Evolutionary conservation across 2,329 filamentous ascomycete genomes (phyloP).

Genomic region (Scytalidium lignicola): DNA sequence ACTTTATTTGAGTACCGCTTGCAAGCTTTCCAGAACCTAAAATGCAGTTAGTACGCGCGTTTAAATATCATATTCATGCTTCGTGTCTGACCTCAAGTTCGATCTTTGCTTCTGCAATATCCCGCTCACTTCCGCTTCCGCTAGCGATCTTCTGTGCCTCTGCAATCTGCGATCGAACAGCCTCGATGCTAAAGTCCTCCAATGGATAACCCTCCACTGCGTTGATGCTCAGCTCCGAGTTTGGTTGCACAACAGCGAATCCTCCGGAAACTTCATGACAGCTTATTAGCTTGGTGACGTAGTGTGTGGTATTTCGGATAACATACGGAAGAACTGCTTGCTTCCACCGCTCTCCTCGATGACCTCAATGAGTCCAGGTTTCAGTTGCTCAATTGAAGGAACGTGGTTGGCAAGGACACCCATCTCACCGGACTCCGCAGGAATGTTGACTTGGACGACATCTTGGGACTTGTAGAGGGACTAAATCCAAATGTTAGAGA

Average conservation of each 20-base stretch:
- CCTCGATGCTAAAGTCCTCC: conserved; percentile 92
- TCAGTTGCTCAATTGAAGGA: conserved; percentile 97
- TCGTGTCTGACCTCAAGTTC: conserved; percentile 77
- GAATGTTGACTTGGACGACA: conserved; percentile 95
- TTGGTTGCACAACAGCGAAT: conserved; percentile 94
- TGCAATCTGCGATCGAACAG: conserved; percentile 81
- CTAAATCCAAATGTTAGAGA: conserved; percentile 39
- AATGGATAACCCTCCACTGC: conserved; percentile 91
- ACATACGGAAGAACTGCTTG: conserved; percentile 99
- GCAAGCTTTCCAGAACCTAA: conserved; percentile 78
- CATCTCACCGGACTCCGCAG: conserved; percentile 98
- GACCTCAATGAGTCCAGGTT: conserved; percentile 91
- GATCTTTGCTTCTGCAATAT: conserved; percentile 98
- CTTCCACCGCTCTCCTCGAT: conserved; percentile 81
- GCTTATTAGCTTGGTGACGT: conserved; percentile 6
- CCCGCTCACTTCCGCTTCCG: conserved; percentile 89
- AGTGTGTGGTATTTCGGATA: conserved; percentile 2
- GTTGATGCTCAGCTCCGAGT: conserved; percentile 95
- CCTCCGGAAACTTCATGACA: conserved; percentile 76
- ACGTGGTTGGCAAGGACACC: conserved; percentile 99
- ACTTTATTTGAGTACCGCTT: conserved; percentile 72
- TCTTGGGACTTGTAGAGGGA: conserved; percentile 64
- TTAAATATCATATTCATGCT: neutral
- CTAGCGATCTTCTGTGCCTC: conserved; percentile 94
- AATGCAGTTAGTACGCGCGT: conserved; percentile 31